Conservation (phyloP, 78 protist species). For the Cyanophora paradoxa region DNA sequence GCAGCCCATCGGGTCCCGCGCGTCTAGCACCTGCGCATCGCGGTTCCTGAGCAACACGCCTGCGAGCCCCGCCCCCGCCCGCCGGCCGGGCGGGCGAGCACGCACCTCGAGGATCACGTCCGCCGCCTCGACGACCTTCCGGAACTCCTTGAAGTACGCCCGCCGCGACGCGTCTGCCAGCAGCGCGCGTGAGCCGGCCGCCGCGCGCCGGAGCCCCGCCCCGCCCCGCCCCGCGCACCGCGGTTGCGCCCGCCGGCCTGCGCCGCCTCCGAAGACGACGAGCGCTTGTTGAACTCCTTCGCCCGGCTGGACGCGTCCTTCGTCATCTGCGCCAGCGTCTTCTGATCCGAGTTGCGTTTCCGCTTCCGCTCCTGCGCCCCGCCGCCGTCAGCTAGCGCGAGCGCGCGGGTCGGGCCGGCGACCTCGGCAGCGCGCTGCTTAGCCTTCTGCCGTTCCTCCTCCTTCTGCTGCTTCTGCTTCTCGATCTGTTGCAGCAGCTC, state of each 20-base stretch:
- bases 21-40: constrained; percentile 94
- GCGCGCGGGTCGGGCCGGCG: too few species aligned
- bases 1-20: constrained; percentile 98
- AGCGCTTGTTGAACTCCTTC: too few species aligned
- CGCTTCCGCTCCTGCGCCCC: too few species aligned
- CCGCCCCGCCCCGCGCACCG: too few species aligned
- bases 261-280: too few species aligned
- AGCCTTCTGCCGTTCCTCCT: constrained; percentile 13
- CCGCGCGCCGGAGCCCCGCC: too few species aligned
- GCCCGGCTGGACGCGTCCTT: too few species aligned
- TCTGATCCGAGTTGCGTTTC: constrained; percentile 3
- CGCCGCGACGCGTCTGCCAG: constrained; percentile 64
- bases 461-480: constrained; percentile 8
- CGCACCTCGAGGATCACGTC: constrained; percentile 85
- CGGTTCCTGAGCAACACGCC: background rate
- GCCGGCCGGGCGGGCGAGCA: too few species aligned
- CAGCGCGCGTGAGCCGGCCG: background rate
- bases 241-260: too few species aligned
- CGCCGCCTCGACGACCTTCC: constrained; percentile 71
- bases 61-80: too few species aligned
- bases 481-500: constrained; percentile 57
- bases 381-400: too few species aligned
- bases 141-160: constrained; percentile 74
- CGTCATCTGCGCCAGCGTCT: background rate
- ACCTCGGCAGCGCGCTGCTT: too few species aligned